Base-by-base conservation (phyloP, 768 basidiomycete species). In the Trichaptum fuscoviolaceum region DNA sequence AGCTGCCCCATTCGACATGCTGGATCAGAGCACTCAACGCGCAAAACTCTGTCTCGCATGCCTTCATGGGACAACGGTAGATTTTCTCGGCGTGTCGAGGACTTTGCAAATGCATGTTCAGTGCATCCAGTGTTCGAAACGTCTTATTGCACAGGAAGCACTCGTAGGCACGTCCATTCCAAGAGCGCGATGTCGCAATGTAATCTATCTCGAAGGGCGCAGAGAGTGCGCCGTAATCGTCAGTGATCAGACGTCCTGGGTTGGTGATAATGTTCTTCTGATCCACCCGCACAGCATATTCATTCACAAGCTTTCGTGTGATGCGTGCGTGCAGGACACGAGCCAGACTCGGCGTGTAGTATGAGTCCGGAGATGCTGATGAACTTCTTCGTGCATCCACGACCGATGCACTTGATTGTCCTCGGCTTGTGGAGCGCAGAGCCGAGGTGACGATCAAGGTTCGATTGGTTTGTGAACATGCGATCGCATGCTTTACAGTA, bases 291-390 rank as follows among this genome's bases (percentile, higher is more conserved):
- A 76, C 78, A 62, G 87, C 76, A 66, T 71, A 75, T 36, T 70
- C 73, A 74, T 86, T 79, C 65, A 80, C 68, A 58, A 75, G 65
- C 36, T 72, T 71, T 65, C 82, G 81, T 30, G 73, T 73, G 57
- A 84, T 73, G 10, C 85, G 82, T 0, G 88, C 88, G 26, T 0
- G 88, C 88, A 25, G 68, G 63, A 71, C 90, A 90, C 1, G 71
- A 68, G 1, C 88, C 89, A 15, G 80, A 76, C 71, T 91, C 90
- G 71, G 89, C 80, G 73, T 92, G 90, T 30, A 84, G 81, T 34
- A 85, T 71, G 58, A 91, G 77, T 9, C 86, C 84, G 9, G 87
- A 81, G 58, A 70, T 76, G 24, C 82, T 84, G 63, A 86, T 73
- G 74, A 90, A 91, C 1, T 64, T 69, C 24, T 68, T 68, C 1